These are phyloP conservation scores for Heimioporus sp. DNA, from an alignment of 768 basidiomycete genomes.

Conservation along the genomic window DNA sequence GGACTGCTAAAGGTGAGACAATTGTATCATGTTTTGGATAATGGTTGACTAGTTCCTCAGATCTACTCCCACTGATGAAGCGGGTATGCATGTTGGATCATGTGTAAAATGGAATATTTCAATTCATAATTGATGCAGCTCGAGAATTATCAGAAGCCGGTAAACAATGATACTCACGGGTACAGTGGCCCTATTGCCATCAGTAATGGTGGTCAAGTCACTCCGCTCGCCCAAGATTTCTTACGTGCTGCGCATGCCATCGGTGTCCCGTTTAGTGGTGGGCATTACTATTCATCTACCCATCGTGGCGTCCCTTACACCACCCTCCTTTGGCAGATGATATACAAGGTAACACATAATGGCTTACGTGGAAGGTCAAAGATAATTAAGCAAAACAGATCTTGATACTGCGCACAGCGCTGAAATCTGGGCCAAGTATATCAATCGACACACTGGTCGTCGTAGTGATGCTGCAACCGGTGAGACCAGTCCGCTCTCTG, in stretches of 20 bases:
- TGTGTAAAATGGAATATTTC: background rate
- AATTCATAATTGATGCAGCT: conserved; percentile 34
- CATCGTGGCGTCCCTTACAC: background rate
- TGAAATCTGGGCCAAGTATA: conserved; percentile 77
- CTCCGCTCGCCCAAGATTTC: conserved; percentile 67
- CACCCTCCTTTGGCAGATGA: conserved; percentile 43
- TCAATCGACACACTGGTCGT: conserved; percentile 70
- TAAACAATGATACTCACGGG: conserved; percentile 64
- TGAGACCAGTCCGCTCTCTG: conserved; percentile 17
- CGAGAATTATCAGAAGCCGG: conserved; percentile 76
- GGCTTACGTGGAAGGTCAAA: background rate
- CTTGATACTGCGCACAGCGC: conserved; percentile 57
- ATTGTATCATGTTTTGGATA: background rate
- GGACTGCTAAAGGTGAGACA: conserved; percentile 56
- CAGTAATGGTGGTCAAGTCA: conserved; percentile 65
- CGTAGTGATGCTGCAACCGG: conserved; percentile 72
- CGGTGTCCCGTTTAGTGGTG: conserved; percentile 66
- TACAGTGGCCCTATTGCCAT: conserved; percentile 76
- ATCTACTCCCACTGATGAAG: conserved; percentile 72
- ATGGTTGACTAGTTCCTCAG: conserved; percentile 30
- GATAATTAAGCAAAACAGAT: conserved; percentile 34
- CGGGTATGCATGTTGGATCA: conserved; percentile 35
- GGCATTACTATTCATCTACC: conserved; percentile 6
- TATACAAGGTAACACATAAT: conserved; percentile 45
- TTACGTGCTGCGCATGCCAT: conserved; percentile 58